Evolutionary conservation across 148 eudicot genomes (phyloP).

Genomic region (Persicaria tinctoria): DNA sequence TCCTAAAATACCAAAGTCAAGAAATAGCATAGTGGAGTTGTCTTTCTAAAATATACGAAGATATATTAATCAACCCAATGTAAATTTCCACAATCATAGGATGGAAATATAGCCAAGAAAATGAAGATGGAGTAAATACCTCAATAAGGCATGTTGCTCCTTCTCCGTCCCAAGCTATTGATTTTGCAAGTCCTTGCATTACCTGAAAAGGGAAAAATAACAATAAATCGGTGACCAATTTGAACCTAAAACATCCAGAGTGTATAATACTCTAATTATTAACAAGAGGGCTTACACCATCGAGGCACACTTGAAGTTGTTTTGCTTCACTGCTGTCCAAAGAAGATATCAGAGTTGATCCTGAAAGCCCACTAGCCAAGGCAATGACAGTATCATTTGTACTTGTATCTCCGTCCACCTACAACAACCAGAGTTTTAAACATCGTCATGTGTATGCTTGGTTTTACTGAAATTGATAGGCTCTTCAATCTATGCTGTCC

Average conservation of each 20-base stretch:
- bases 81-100: background rate
- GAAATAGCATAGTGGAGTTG: too few species aligned
- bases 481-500: background rate
- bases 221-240: background rate
- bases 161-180: constrained; percentile 99
- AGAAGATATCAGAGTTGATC: constrained; percentile 49
- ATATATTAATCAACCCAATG: too few species aligned
- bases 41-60: too few species aligned
- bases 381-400: constrained; percentile 96
- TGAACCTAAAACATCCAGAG: background rate
- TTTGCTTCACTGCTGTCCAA: constrained; percentile 58
- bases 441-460: background rate
- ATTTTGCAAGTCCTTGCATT: constrained; percentile 99
- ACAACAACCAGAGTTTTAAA: constrained; percentile 19
- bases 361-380: constrained; percentile 92
- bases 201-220: constrained; percentile 39
- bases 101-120: background rate
- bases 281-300: constrained; percentile 58
- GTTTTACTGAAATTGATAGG: background rate
- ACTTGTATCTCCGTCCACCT: constrained; percentile 99
- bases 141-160: constrained; percentile 98
- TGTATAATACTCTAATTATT: background rate
- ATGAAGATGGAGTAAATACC: constrained; percentile 29
- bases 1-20: background rate
- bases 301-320: constrained; percentile 83